A percentile compares a stretch with the other conserved stretches of the same genome.
These are phyloP conservation scores for Sporobolomyces roseus DNA, from an alignment of 768 basidiomycete genomes.

Conservation along the genomic window DNA sequence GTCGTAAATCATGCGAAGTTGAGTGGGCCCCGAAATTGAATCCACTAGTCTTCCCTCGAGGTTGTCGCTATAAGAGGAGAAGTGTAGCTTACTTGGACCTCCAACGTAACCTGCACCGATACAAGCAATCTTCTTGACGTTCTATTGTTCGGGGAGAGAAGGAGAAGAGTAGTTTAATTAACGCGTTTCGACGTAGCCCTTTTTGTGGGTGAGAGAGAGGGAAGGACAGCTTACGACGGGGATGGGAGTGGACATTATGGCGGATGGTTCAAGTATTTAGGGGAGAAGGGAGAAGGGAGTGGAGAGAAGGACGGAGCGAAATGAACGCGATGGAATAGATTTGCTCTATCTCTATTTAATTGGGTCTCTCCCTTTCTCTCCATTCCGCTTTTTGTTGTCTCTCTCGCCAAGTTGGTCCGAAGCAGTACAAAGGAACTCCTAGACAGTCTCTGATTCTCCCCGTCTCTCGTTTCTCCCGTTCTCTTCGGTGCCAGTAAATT, in stretches of 20 bases:
- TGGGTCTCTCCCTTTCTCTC: neutral
- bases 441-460: neutral
- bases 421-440: too few relatives aligned
- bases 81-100: slow-evolving; percentile 42
- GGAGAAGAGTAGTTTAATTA: neutral
- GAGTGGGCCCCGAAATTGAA: too few relatives aligned
- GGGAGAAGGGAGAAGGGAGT: neutral
- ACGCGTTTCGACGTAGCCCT: neutral
- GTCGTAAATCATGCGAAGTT: too few relatives aligned
- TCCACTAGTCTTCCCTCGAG: too few relatives aligned
- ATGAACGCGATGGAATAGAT: neutral
- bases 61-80: neutral
- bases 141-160: slow-evolving; percentile 12
- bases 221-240: slow-evolving; percentile 17
- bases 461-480: neutral
- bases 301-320: neutral
- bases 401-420: neutral
- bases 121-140: slow-evolving; percentile 46
- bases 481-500: neutral
- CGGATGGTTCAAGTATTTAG: neutral
- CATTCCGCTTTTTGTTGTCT: neutral
- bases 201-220: neutral
- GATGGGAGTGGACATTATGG: slow-evolving; percentile 15
- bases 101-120: slow-evolving; percentile 46
- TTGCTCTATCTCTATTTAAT: too few relatives aligned